Evolutionary conservation across 257 asterid species (phyloP).

Genomic region (Mitragyna speciosa): DNA sequence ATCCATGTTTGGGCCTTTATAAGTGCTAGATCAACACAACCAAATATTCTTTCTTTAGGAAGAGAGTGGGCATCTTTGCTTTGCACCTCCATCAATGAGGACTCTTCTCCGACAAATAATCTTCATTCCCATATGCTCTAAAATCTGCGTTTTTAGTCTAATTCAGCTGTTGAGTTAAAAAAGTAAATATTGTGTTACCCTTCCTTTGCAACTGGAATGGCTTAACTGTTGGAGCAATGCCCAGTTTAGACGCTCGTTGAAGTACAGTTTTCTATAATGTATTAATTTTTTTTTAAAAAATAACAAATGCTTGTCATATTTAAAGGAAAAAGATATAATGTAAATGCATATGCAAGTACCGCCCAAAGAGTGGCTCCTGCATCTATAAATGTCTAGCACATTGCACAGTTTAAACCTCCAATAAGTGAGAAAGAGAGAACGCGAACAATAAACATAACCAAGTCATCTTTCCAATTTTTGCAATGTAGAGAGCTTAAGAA

Average conservation of each 20-base stretch:
- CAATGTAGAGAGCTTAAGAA: neutral
- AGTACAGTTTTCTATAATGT: too few relatives aligned
- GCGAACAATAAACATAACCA: neutral
- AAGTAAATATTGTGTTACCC: neutral
- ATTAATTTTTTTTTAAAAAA: too few relatives aligned
- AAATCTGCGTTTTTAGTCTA: neutral
- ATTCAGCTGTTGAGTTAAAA: too few relatives aligned
- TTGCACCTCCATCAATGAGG: conserved; percentile 28
- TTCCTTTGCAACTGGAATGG: neutral
- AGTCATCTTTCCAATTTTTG: too few relatives aligned
- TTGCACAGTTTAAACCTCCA: too few relatives aligned
- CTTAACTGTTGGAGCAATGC: neutral
- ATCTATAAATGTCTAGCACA: neutral
- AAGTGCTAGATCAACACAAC: conserved; percentile 2
- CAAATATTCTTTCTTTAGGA: conserved; percentile 8
- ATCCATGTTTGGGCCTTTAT: neutral
- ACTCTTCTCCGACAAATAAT: conserved; percentile 12
- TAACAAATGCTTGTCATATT: too few relatives aligned
- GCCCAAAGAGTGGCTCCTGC: neutral
- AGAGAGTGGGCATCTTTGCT: conserved; percentile 38
- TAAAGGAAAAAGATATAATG: too few relatives aligned
- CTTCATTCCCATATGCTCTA: neutral
- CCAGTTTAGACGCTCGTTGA: too few relatives aligned
- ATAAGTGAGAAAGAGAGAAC: neutral
- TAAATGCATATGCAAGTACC: neutral